Percentiles rank a stretch among this genome's conserved stretches.
Conservation (phyloP, 805 yeast genomes). For the Maudiozyma bulderi region DNA sequence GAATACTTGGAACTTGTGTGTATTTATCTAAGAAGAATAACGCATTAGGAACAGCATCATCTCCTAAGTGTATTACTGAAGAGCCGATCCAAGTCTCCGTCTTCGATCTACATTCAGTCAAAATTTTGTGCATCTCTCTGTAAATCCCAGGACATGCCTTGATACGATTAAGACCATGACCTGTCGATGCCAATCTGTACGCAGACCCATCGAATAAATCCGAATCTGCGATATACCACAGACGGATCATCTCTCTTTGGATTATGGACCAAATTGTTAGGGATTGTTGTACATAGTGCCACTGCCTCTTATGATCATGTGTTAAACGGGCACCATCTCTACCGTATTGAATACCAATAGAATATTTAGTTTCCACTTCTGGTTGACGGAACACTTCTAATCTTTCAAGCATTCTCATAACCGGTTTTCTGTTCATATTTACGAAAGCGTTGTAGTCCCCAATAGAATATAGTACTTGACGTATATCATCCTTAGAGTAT, state of each 20-base stretch:
- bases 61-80: slow-evolving; percentile 72
- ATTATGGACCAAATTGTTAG: slow-evolving; percentile 66
- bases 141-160: slow-evolving; percentile 63
- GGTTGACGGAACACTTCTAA: slow-evolving; percentile 39
- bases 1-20: slow-evolving; percentile 66
- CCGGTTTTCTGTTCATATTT: slow-evolving; percentile 59
- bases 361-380: slow-evolving; percentile 33
- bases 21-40: slow-evolving; percentile 71
- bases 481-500: slow-evolving; percentile 49
- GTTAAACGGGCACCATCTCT: slow-evolving; percentile 60
- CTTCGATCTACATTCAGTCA: slow-evolving; percentile 52
- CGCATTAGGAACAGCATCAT: slow-evolving; percentile 77
- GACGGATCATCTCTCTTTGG: slow-evolving; percentile 65
- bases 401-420: slow-evolving; percentile 48
- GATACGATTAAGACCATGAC: slow-evolving; percentile 72
- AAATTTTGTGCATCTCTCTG: slow-evolving; percentile 60
- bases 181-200: slow-evolving; percentile 59
- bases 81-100: slow-evolving; percentile 73
- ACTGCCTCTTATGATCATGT: slow-evolving; percentile 66
- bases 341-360: slow-evolving; percentile 59
- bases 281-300: slow-evolving; percentile 65
- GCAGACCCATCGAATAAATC: slow-evolving; percentile 49
- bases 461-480: slow-evolving; percentile 64
- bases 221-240: slow-evolving; percentile 70
- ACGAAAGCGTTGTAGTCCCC: slow-evolving; percentile 73